phyloP scores from a whole-genome alignment of 345 rosid species.

The Melaleuca alternifolia region DNA sequence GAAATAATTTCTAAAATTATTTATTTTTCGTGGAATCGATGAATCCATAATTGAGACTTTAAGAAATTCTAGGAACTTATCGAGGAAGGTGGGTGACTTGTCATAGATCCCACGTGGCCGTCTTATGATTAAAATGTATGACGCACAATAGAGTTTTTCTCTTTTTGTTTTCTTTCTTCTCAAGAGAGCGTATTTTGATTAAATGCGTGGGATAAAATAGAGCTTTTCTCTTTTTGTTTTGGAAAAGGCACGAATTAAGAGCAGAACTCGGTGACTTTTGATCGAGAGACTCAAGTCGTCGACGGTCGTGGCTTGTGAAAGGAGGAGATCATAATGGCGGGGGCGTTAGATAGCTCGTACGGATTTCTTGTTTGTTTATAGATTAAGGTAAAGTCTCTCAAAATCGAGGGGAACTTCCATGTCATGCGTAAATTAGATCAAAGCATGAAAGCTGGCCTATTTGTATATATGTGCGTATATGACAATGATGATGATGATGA shows the following conservation, averaged over 20 bases:
- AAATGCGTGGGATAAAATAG: not conserved
- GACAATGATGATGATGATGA: not conserved
- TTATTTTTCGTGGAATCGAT: no score
- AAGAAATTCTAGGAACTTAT: not conserved
- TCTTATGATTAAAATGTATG: not conserved
- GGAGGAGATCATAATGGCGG: not conserved
- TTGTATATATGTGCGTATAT: not conserved
- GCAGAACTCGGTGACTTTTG: not conserved
- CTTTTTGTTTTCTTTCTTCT: not conserved
- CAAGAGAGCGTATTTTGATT: not conserved
- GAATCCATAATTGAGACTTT: no score
- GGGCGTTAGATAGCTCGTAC: no score
- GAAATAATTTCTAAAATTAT: no score
- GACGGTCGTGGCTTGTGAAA: not conserved
- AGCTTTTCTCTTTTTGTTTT: not conserved
- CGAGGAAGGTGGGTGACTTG: not conserved
- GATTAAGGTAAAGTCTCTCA: not conserved
- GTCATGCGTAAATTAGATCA: not conserved
- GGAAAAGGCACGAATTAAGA: not conserved
- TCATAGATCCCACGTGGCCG: not conserved
- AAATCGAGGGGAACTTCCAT: not conserved
- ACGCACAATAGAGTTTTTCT: not conserved
- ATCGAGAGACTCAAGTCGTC: not conserved
- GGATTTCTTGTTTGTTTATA: not conserved
- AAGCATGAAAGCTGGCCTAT: not conserved